phyloP scores from a whole-genome alignment of 2,329 filamentous ascomycete species.

The Aspergillus arachidicola region DNA sequence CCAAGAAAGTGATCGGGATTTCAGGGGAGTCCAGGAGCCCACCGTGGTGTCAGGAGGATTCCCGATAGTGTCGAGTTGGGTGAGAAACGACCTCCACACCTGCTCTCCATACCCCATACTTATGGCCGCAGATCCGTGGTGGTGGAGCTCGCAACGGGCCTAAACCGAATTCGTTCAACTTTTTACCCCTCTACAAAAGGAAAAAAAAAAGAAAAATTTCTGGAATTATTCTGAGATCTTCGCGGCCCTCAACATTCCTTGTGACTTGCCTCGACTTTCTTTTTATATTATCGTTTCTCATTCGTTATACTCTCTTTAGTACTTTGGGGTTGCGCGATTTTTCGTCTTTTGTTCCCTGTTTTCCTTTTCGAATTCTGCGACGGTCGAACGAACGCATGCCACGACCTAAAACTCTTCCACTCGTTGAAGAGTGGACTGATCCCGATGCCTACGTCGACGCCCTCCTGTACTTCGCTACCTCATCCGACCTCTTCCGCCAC shows the following conservation, averaged over 20 bases:
- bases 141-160: background rate
- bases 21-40: background rate
- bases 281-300: background rate
- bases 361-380: background rate
- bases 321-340: background rate
- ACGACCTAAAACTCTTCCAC: slow-evolving; percentile 62
- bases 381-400: slow-evolving; percentile 42
- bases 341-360: background rate
- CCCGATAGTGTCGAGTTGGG: background rate
- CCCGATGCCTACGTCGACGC: slow-evolving; percentile 77
- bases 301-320: background rate
- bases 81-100: slow-evolving; percentile 6
- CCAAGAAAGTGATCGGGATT: background rate
- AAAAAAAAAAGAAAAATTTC: slow-evolving; percentile 4
- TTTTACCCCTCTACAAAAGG: slow-evolving; percentile 2
- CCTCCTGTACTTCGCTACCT: slow-evolving; percentile 74
- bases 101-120: slow-evolving; percentile 4
- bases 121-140: background rate
- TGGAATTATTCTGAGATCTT: background rate
- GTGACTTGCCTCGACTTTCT: background rate
- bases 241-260: background rate
- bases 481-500: slow-evolving; percentile 76
- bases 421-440: slow-evolving; percentile 68
- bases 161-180: background rate
- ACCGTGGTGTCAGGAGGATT: background rate